phyloP scores from a whole-genome alignment of 805 yeast genomes.

The fission yeast (Schizosaccharomyces pombe) region ASM294v3 CU329670.1:3869001-3869500 shows the following conservation, averaged over 20 bases:
- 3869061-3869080: not conserved
- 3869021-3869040: not conserved
- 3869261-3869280: constrained; percentile 52
- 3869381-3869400: constrained; percentile 52
- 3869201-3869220: constrained; percentile 69
- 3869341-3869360: constrained; percentile 93
- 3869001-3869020: not conserved
- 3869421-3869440: constrained; percentile 33
- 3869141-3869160: constrained; percentile 91
- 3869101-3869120: not conserved
- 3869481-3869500: too few relatives aligned
- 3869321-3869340: constrained; percentile 89
- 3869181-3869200: constrained; percentile 92
- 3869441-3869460: constrained; percentile 30
- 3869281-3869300: constrained; percentile 70
- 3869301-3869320: constrained; percentile 76
- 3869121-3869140: not conserved
- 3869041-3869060: not conserved
- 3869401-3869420: constrained; percentile 34
- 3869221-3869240: constrained; percentile 84
- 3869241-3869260: constrained; percentile 83
- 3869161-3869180: constrained; percentile 91
- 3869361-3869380: constrained; percentile 48
- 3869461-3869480: not conserved
- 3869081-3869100: not conserved